These are phyloP conservation scores for Paecilomyces niveus DNA, from an alignment of 2,329 filamentous ascomycete genomes.

Conservation along the genomic window DNA sequence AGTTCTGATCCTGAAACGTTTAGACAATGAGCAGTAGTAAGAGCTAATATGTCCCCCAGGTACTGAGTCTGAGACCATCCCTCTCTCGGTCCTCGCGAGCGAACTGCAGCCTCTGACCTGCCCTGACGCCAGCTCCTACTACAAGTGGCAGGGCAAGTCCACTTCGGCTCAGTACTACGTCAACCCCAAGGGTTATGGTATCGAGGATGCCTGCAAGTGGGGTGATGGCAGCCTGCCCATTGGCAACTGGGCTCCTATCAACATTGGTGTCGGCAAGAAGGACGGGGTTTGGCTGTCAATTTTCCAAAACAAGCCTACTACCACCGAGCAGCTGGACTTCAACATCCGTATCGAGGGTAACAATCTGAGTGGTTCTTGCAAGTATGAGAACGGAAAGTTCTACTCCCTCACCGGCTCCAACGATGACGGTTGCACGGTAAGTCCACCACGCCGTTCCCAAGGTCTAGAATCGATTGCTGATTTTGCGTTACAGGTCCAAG, in stretches of 20 bases:
- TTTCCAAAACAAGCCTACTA: slow-evolving; percentile 77
- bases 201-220: slow-evolving; percentile 72
- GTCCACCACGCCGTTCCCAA: slow-evolving; percentile 28
- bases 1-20: slow-evolving; percentile 10
- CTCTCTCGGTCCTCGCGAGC: slow-evolving; percentile 57
- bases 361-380: slow-evolving; percentile 53
- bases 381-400: slow-evolving; percentile 59
- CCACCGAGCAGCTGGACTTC: slow-evolving; percentile 62
- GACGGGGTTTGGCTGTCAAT: slow-evolving; percentile 73
- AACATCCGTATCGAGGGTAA: slow-evolving; percentile 71
- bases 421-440: slow-evolving; percentile 71
- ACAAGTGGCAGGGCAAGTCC: slow-evolving; percentile 62
- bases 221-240: slow-evolving; percentile 49
- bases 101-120: slow-evolving; percentile 60
- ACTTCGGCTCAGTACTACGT: slow-evolving; percentile 97
- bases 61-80: slow-evolving; percentile 80
- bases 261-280: slow-evolving; percentile 72
- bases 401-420: slow-evolving; percentile 43
- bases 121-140: slow-evolving; percentile 66
- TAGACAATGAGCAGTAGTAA: background rate
- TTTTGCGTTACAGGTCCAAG: background rate
- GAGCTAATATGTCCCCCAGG: slow-evolving; percentile 24
- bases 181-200: slow-evolving; percentile 67
- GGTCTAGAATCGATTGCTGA: background rate
- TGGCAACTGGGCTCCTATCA: slow-evolving; percentile 83